phyloP scores from a whole-genome alignment of 164 flowering plant genomes.

The Kalanchoe fedtschenkoi region DNA sequence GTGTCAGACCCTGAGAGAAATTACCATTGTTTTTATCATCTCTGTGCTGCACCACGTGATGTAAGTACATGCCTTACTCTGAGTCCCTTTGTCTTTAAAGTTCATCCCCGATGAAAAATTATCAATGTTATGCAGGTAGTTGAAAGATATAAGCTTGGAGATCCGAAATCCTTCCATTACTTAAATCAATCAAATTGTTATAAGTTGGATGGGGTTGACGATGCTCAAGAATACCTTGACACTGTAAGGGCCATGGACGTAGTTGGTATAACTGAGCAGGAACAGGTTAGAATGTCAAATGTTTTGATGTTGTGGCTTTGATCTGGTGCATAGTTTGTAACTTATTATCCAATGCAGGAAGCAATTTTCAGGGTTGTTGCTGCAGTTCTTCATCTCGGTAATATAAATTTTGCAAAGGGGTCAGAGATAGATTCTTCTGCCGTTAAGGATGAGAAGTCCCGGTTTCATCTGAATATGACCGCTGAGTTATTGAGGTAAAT shows the following conservation, averaged over 20 bases:
- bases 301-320: not conserved
- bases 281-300: constrained; percentile 54
- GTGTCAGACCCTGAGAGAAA: constrained; percentile 75
- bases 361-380: constrained; percentile 98
- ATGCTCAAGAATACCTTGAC: constrained; percentile 83
- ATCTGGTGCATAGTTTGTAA: constrained; percentile 11
- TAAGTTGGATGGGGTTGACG: constrained; percentile 76
- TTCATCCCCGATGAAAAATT: not conserved
- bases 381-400: constrained; percentile 92
- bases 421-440: constrained; percentile 90
- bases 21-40: constrained; percentile 81
- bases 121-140: constrained; percentile 27
- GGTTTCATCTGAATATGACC: constrained; percentile 75
- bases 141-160: constrained; percentile 59
- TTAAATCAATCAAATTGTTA: constrained; percentile 83
- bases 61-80: constrained; percentile 21
- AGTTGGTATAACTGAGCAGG: constrained; percentile 90
- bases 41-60: constrained; percentile 79
- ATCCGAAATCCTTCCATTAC: constrained; percentile 74
- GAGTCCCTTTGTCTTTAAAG: not conserved
- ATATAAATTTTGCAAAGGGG: constrained; percentile 87
- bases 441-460: constrained; percentile 81
- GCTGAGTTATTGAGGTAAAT: constrained; percentile 78
- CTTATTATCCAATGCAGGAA: constrained; percentile 40
- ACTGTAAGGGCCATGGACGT: constrained; percentile 98